Evolutionary conservation across 2,329 filamentous ascomycete genomes (phyloP).

Genomic region (Aspergillus intermedius): DNA sequence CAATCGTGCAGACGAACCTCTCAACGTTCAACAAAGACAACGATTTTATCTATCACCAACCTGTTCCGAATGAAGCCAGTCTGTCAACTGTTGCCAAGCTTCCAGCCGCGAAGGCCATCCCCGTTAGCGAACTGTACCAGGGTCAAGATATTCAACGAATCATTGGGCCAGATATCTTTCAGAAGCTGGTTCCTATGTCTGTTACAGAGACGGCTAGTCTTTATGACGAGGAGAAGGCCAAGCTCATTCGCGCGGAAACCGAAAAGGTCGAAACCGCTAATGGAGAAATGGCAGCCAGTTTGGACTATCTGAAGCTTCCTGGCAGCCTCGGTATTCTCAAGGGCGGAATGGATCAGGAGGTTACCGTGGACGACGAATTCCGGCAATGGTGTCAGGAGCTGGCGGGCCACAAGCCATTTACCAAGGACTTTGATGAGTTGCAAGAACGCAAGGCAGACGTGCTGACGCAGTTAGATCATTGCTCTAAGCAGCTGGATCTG

Average conservation of each 20-base stretch:
- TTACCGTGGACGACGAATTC: constrained; percentile 84
- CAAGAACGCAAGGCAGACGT: constrained; percentile 72
- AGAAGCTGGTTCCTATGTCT: constrained; percentile 90
- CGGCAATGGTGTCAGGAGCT: constrained; percentile 90
- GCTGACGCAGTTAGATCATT: constrained; percentile 64
- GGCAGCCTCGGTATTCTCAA: constrained; percentile 86
- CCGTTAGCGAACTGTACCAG: constrained; percentile 91
- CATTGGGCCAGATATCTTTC: constrained; percentile 92
- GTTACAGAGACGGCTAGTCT: constrained; percentile 95
- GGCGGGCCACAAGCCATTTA: constrained; percentile 74
- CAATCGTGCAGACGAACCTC: constrained; percentile 74
- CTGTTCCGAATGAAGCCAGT: constrained; percentile 76
- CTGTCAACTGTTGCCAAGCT: constrained; percentile 79
- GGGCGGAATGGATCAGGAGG: constrained; percentile 83
- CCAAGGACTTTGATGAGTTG: constrained; percentile 70
- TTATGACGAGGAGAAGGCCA: constrained; percentile 98
- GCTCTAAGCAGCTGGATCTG: constrained; percentile 85
- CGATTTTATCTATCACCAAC: constrained; percentile 96
- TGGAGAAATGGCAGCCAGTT: constrained; percentile 87
- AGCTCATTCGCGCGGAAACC: constrained; percentile 85
- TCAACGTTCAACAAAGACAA: constrained; percentile 79
- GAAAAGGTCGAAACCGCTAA: constrained; percentile 90
- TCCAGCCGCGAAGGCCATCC: constrained; percentile 92
- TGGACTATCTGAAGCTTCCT: constrained; percentile 88
- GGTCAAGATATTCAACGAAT: constrained; percentile 96